A percentile compares a stretch with the other conserved stretches of the same genome.
phyloP scores from a whole-genome alignment of 163 green algal genomes.

The Volvox carteri region DNA sequence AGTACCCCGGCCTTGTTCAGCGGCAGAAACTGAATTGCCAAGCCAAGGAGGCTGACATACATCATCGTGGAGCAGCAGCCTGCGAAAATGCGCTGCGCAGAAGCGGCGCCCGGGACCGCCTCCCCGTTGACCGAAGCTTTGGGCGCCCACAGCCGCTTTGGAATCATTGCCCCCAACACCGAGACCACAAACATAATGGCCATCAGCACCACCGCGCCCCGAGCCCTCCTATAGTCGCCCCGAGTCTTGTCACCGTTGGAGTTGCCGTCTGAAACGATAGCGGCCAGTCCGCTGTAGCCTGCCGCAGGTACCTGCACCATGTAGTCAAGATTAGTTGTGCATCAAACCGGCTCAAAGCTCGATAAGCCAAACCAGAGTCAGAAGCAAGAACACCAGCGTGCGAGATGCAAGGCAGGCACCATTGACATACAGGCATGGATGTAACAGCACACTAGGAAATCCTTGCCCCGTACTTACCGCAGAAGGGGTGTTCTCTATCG shows the following conservation, averaged over 20 bases:
- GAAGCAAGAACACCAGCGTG: too few relatives aligned
- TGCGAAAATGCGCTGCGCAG: not conserved
- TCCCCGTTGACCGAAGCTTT: not conserved
- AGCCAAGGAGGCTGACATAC: not conserved
- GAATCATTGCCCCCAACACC: not conserved
- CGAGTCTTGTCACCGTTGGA: not conserved
- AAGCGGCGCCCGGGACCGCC: not conserved
- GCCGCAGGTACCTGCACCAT: too few relatives aligned
- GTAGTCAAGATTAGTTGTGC: too few relatives aligned
- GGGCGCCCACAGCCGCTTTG: not conserved
- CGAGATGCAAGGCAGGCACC: too few relatives aligned
- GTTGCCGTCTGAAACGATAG: not conserved
- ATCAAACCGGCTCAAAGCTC: too few relatives aligned
- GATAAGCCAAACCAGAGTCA: too few relatives aligned
- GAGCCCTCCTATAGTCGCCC: not conserved
- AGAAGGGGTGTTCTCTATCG: not conserved
- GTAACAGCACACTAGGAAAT: too few relatives aligned
- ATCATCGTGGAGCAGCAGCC: not conserved
- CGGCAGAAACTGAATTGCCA: not conserved
- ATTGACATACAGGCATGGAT: too few relatives aligned
- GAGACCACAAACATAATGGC: not conserved
- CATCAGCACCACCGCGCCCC: not conserved
- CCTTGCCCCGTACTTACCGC: not conserved
- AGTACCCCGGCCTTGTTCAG: not conserved
- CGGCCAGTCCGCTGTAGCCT: too few relatives aligned